These are phyloP conservation scores for Diaporthe ampelina DNA, from an alignment of 2,329 filamentous ascomycete genomes.

Conservation along the genomic window DNA sequence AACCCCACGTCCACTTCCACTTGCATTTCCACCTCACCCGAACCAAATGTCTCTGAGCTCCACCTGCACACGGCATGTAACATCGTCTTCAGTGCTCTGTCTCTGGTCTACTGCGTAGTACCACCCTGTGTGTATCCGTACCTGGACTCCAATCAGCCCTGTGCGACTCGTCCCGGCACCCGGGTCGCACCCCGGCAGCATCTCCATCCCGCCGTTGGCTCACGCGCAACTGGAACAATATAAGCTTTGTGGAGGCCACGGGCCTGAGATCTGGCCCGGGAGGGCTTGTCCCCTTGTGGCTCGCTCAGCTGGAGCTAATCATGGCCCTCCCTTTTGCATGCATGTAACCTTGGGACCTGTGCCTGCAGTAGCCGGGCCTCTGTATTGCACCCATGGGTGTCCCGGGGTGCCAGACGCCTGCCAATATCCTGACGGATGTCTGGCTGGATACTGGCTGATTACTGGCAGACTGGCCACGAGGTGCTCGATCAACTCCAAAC, in stretches of 20 bases:
- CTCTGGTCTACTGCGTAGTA: neutral
- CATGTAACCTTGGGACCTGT: slow-evolving; percentile 5
- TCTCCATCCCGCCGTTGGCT: neutral
- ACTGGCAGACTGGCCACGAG: neutral
- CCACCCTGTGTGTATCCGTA: neutral
- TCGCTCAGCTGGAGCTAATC: neutral
- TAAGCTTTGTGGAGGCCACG: slow-evolving; percentile 28
- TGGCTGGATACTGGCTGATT: no score
- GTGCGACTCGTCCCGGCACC: slow-evolving; percentile 10
- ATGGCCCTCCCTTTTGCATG: neutral
- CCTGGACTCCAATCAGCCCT: slow-evolving; percentile 17
- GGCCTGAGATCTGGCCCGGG: slow-evolving; percentile 5
- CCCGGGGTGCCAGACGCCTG: neutral
- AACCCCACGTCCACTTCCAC: neutral
- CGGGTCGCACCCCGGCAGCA: slow-evolving; percentile 4
- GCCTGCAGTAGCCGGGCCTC: neutral
- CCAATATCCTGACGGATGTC: no score
- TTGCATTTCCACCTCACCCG: neutral
- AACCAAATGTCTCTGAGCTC: neutral
- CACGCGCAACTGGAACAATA: neutral
- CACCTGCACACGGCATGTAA: slow-evolving; percentile 4
- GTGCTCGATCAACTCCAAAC: neutral
- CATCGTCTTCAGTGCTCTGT: no score
- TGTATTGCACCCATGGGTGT: no score
- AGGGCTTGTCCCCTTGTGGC: slow-evolving; percentile 7